Evolutionary conservation across 2,329 filamentous ascomycete species (phyloP).

Genomic region (Stagonosporopsis rhizophila): DNA sequence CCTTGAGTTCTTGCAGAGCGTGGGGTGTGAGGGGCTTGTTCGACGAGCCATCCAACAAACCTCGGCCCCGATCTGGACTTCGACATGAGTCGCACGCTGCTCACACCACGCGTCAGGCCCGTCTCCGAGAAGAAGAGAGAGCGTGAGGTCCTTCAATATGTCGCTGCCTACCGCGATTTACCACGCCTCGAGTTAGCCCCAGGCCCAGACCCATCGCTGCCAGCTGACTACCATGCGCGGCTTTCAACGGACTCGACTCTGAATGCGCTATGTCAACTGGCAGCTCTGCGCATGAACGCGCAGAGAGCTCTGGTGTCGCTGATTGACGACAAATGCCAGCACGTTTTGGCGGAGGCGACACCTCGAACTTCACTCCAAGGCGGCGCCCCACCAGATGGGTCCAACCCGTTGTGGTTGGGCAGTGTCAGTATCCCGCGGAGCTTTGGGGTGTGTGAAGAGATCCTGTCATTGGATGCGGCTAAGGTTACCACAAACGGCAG

Average conservation of each 20-base stretch:
- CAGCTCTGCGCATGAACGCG: conserved; percentile 42
- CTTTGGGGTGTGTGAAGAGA: conserved; percentile 35
- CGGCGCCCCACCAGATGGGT: not conserved
- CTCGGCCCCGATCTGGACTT: not conserved
- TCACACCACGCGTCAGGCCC: conserved; percentile 5
- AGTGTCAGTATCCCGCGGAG: conserved; percentile 39
- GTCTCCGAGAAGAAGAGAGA: conserved; percentile 32
- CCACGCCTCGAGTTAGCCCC: conserved; percentile 22
- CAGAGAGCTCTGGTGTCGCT: conserved; percentile 47
- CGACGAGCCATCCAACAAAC: not conserved
- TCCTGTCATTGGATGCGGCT: conserved; percentile 17
- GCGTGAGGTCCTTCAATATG: conserved; percentile 38
- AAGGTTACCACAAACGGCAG: not conserved
- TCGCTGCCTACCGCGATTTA: conserved; percentile 34
- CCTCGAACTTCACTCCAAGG: conserved; percentile 34
- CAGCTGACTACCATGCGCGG: conserved; percentile 26
- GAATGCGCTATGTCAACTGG: conserved; percentile 47
- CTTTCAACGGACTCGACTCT: conserved; percentile 40
- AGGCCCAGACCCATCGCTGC: conserved; percentile 16
- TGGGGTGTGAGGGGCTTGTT: conserved; percentile 3
- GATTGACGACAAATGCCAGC: conserved; percentile 43
- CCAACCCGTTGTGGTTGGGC: conserved; percentile 37
- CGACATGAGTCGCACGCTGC: conserved; percentile 10
- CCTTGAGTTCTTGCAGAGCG: conserved; percentile 3
- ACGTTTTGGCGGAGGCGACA: conserved; percentile 51